Evolutionary conservation across 345 rosid species (phyloP).

Genomic region (Bruguiera gymnorhiza): DNA sequence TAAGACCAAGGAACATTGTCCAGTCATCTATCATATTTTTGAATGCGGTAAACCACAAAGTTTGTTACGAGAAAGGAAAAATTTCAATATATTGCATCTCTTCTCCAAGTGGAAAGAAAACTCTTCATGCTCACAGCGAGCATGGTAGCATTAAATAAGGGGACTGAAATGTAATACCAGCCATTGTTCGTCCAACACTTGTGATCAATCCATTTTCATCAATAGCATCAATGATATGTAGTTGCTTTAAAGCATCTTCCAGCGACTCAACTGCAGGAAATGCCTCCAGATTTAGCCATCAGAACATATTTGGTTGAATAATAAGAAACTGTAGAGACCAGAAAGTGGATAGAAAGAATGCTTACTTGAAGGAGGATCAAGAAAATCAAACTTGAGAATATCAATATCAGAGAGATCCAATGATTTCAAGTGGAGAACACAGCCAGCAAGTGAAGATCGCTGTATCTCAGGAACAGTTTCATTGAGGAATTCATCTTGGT

Average conservation of each 20-base stretch:
- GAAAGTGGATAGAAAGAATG: conserved; percentile 8
- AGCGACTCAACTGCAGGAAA: conserved; percentile 71
- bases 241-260: conserved; percentile 86
- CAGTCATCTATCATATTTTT: not conserved
- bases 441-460: conserved; percentile 92
- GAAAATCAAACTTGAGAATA: conserved; percentile 91
- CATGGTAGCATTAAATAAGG: conserved; percentile 5
- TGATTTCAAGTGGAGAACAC: conserved; percentile 90
- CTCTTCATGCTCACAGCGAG: not conserved
- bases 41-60: not conserved
- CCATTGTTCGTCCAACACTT: conserved; percentile 78
- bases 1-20: conserved; percentile 3
- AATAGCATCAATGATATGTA: conserved; percentile 88
- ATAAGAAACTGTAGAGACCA: not conserved
- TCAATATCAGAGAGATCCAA: conserved; percentile 90
- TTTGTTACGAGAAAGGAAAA: not conserved
- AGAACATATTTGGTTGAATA: not conserved
- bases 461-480: conserved; percentile 96
- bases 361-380: conserved; percentile 87
- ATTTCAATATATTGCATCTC: too few species aligned
- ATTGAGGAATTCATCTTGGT: conserved; percentile 78
- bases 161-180: conserved; percentile 52
- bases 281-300: conserved; percentile 16
- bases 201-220: conserved; percentile 83
- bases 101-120: too few species aligned